Evolutionary conservation across 441 rosid genomes (phyloP).

Genomic region (Adansonia grandidieri): DNA sequence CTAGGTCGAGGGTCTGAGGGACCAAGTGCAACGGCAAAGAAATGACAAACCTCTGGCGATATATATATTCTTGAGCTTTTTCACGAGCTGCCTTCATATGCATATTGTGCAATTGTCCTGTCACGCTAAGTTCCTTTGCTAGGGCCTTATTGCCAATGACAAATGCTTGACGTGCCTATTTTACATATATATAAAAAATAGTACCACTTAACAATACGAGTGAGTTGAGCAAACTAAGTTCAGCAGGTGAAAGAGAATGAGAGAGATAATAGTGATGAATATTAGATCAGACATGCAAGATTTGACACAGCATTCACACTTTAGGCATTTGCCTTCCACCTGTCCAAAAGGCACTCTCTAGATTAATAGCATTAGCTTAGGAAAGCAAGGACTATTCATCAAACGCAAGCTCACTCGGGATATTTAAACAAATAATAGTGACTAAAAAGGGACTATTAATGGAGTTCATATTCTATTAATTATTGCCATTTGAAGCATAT

Average conservation of each 20-base stretch:
- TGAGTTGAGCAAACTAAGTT: not conserved
- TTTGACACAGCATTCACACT: not conserved
- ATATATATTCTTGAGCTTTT: slow-evolving; percentile 93
- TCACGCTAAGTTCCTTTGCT: slow-evolving; percentile 85
- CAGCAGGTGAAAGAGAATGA: not conserved
- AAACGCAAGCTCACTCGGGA: not conserved
- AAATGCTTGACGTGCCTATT: slow-evolving; percentile 88
- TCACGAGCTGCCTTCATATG: slow-evolving; percentile 97
- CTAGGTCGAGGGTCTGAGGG: no score
- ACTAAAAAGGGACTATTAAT: not conserved
- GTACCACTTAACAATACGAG: not conserved
- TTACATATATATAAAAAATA: not conserved
- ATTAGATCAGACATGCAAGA: not conserved
- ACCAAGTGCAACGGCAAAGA: slow-evolving; percentile 21
- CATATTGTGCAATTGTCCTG: slow-evolving; percentile 87
- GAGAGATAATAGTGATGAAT: not conserved
- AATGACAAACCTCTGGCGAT: slow-evolving; percentile 78
- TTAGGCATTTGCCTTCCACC: not conserved
- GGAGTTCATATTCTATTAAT: not conserved
- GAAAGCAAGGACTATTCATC: slow-evolving; percentile 9
- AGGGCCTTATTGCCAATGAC: slow-evolving; percentile 83
- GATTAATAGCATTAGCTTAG: not conserved
- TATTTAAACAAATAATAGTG: not conserved
- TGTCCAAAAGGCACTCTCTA: not conserved
- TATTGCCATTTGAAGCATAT: not conserved